These are phyloP conservation scores for Pyrenopolyporus hunteri DNA, from an alignment of 495 filamentous ascomycete genomes.

Conservation along the genomic window DNA sequence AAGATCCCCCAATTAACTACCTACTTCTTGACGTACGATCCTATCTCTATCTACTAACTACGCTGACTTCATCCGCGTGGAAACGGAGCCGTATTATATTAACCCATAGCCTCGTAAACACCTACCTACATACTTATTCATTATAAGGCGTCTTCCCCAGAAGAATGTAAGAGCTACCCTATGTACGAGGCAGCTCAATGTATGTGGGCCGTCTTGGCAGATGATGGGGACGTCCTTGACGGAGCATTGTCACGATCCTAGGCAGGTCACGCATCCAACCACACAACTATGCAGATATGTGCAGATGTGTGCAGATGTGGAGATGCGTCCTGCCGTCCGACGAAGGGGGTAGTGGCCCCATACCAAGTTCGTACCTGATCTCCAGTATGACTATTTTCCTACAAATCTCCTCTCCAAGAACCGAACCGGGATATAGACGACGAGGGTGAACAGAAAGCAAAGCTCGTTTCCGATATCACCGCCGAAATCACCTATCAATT, in stretches of 20 bases:
- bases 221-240: constrained; percentile 11
- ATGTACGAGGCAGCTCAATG: neutral
- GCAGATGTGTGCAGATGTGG: constrained; percentile 9
- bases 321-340: neutral
- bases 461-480: constrained; percentile 66
- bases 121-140: neutral
- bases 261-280: constrained; percentile 8
- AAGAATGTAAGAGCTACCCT: constrained; percentile 6
- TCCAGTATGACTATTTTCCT: constrained; percentile 9
- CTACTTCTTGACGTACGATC: too few relatives aligned
- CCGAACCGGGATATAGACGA: constrained; percentile 43
- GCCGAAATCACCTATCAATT: constrained; percentile 52
- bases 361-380: constrained; percentile 16
- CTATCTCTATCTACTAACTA: too few relatives aligned
- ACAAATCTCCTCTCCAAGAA: constrained; percentile 29
- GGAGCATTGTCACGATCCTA: constrained; percentile 14
- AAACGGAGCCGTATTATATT: too few relatives aligned
- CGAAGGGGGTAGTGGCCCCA: constrained; percentile 5
- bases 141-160: neutral
- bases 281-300: neutral
- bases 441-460: constrained; percentile 53
- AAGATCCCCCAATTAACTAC: too few relatives aligned
- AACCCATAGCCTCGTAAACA: too few relatives aligned
- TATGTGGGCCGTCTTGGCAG: constrained; percentile 24
- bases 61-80: too few relatives aligned